A percentile compares a stretch with the other conserved stretches of the same genome.
phyloP scores from a whole-genome alignment of 2,329 filamentous ascomycete species.

The Penicillium rolfsii region DNA sequence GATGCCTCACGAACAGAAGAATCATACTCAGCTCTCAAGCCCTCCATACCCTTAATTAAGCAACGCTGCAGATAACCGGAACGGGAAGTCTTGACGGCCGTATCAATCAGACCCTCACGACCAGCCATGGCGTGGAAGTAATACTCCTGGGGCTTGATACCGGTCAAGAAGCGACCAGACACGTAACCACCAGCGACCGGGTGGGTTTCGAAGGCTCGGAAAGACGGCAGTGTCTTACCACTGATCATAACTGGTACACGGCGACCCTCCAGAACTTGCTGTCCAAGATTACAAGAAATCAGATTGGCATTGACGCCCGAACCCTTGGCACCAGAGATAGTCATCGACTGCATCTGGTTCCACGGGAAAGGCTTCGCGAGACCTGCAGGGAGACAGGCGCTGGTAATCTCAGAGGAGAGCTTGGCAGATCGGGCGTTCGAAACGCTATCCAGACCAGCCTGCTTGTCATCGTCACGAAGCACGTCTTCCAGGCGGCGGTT shows the following conservation, averaged over 20 bases:
- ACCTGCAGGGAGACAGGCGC: conserved; percentile 75
- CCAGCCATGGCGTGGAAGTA: conserved; percentile 99
- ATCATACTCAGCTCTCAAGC: conserved; percentile 88
- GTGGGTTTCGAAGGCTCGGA: conserved; percentile 87
- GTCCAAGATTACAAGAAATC: conserved; percentile 95
- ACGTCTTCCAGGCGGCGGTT: conserved; percentile 83
- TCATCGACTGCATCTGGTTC: conserved; percentile 99
- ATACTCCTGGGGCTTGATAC: conserved; percentile 95
- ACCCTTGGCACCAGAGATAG: conserved; percentile 92
- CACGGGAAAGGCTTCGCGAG: conserved; percentile 90
- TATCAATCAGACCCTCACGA: conserved; percentile 97
- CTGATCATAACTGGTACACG: conserved; percentile 97
- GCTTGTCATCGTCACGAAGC: conserved; percentile 86
- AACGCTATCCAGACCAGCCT: conserved; percentile 84
- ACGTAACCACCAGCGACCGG: conserved; percentile 92
- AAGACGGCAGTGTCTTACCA: conserved; percentile 93
- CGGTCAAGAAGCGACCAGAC: conserved; percentile 94
- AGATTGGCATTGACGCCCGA: conserved; percentile 91
- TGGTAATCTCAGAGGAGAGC: conserved; percentile 78
- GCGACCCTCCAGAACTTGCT: conserved; percentile 93
- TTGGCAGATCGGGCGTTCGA: conserved; percentile 71
- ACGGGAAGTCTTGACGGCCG: conserved; percentile 95
- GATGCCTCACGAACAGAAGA: conserved; percentile 84
- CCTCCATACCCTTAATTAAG: conserved; percentile 98
- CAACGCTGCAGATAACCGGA: conserved; percentile 96